Conservation (phyloP, 2,329 filamentous ascomycete genomes). For the Xylaria sp. region DNA sequence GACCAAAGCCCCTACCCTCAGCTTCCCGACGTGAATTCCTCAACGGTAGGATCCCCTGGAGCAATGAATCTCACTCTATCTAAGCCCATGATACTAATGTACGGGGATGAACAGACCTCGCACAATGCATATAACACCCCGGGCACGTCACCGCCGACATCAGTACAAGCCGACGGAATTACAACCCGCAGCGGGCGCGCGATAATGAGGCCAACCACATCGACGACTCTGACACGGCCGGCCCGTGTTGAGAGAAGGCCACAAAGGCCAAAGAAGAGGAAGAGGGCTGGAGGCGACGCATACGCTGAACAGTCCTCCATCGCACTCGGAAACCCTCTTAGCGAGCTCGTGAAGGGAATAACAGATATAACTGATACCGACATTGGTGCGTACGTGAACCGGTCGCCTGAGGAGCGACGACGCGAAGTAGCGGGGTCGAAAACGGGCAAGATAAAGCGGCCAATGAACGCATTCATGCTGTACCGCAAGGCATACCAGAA, state of each 20-base stretch:
- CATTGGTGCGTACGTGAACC: constrained; percentile 80
- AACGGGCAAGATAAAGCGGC: constrained; percentile 79
- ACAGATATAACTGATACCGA: constrained; percentile 70
- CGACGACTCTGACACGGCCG: constrained; percentile 39
- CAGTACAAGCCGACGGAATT: constrained; percentile 45
- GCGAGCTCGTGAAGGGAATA: constrained; percentile 69
- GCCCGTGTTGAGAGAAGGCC: constrained; percentile 43
- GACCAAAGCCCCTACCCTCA: constrained; percentile 39
- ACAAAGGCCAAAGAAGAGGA: constrained; percentile 48
- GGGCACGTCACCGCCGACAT: constrained; percentile 57
- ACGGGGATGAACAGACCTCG: constrained; percentile 27
- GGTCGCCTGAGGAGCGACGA: constrained; percentile 68
- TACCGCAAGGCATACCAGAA: constrained; percentile 94
- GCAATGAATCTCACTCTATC: neutral
- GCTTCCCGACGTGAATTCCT: constrained; percentile 35
- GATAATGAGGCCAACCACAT: constrained; percentile 33
- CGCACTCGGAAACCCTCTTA: constrained; percentile 70
- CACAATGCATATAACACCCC: constrained; percentile 56
- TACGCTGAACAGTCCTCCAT: constrained; percentile 45
- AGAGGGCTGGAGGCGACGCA: constrained; percentile 51
- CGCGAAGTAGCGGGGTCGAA: constrained; percentile 73
- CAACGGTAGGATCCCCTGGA: constrained; percentile 33
- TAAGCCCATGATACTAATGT: constrained; percentile 8
- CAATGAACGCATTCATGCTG: constrained; percentile 98
- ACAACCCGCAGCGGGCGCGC: constrained; percentile 47